These are phyloP conservation scores for Macrolepiota dolichaula DNA, from an alignment of 768 basidiomycete species.

Conservation along the genomic window DNA sequence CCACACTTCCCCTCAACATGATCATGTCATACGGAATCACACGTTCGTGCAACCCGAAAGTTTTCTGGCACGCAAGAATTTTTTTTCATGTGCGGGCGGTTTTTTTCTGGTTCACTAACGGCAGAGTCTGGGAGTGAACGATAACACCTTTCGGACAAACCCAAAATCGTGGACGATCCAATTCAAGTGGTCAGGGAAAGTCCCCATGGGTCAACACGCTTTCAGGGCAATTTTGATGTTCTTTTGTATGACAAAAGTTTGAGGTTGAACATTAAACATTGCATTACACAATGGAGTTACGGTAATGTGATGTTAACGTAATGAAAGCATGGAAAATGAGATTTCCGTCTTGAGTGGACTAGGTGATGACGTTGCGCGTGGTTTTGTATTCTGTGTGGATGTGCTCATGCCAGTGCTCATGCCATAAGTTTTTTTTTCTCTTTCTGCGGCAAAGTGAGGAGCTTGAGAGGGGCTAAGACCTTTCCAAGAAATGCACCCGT, in stretches of 20 bases:
- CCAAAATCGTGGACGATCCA: background rate
- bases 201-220: background rate
- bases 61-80: no score
- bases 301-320: background rate
- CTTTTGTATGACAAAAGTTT: background rate
- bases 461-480: no score
- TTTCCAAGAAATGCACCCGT: no score
- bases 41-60: background rate
- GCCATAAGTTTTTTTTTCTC: background rate
- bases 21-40: background rate
- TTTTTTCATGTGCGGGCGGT: no score
- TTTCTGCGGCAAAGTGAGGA: background rate
- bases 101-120: background rate
- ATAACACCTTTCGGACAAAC: background rate
- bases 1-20: background rate
- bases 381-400: background rate
- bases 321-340: background rate
- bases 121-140: background rate
- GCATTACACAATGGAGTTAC: no score
- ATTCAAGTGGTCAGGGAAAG: background rate
- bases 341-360: background rate
- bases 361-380: background rate
- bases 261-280: no score
- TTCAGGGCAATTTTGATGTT: background rate
- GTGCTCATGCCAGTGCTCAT: background rate